Conservation (phyloP, 352 stramenopile species). For the Phytophthora cryptogea region DNA sequence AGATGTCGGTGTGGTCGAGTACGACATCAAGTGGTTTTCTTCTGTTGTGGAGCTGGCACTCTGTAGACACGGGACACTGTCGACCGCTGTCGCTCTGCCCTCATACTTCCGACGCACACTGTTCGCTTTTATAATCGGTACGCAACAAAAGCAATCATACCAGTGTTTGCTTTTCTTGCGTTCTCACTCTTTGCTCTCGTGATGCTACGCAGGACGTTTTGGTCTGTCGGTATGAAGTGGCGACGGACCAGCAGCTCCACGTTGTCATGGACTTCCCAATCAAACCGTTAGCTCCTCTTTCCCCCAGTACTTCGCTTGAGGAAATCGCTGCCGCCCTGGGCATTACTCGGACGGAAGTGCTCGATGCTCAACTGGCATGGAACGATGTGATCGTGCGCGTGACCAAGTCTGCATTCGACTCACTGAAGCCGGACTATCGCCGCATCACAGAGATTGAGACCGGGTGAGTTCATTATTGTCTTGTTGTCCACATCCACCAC, state of each 20-base stretch:
- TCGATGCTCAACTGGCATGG: slow-evolving; percentile 7
- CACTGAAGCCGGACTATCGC: slow-evolving; percentile 3
- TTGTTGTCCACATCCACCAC: not conserved
- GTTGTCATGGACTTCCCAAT: slow-evolving; percentile 12
- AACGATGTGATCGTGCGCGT: slow-evolving; percentile 10
- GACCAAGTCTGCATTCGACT: slow-evolving; percentile 1
- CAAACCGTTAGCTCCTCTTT: not conserved
- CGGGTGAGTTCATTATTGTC: not conserved
- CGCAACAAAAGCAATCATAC: not conserved
- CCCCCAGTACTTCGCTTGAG: not conserved
- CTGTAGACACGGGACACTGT: slow-evolving; percentile 10
- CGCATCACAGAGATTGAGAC: slow-evolving; percentile 5
- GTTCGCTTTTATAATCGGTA: slow-evolving; percentile 11
- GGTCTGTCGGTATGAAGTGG: slow-evolving; percentile 7
- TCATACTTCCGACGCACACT: slow-evolving; percentile 5
- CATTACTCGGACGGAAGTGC: not conserved
- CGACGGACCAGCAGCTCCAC: not conserved
- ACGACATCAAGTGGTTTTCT: slow-evolving; percentile 12
- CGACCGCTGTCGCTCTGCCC: slow-evolving; percentile 5
- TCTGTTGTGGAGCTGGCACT: slow-evolving; percentile 4
- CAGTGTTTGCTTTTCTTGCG: not conserved
- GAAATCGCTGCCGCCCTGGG: slow-evolving; percentile 7
- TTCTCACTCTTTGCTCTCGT: not conserved
- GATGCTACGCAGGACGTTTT: not conserved
- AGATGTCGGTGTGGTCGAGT: not conserved